Conservation (phyloP, 495 filamentous ascomycete genomes). For the Sordaria brevicollis region DNA sequence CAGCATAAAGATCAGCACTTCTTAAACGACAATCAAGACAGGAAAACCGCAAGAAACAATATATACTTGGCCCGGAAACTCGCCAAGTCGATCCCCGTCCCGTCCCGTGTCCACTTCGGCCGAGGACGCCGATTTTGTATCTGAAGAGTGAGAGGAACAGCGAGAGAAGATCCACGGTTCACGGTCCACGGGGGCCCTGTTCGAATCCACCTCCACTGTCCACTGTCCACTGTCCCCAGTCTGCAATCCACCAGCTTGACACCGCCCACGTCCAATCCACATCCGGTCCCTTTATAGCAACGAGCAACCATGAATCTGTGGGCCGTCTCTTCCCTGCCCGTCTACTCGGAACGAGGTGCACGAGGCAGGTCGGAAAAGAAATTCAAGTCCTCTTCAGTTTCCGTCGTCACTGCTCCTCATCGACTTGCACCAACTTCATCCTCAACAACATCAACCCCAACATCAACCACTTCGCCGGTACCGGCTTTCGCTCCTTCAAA, state of each 20-base stretch:
- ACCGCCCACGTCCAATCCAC: not conserved
- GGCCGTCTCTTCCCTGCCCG: slow-evolving; percentile 22
- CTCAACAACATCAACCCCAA: slow-evolving; percentile 1
- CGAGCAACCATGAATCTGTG: slow-evolving; percentile 22
- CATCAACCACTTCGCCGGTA: not conserved
- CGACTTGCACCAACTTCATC: not conserved
- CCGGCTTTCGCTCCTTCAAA: slow-evolving; percentile 4
- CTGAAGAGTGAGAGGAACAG: not conserved
- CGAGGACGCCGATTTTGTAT: not conserved
- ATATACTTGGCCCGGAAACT: not conserved
- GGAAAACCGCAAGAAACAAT: not conserved
- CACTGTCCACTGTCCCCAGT: not conserved
- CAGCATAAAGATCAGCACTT: not conserved
- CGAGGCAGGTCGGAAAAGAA: slow-evolving; percentile 14
- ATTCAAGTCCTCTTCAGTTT: slow-evolving; percentile 3
- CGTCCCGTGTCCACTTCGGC: not conserved
- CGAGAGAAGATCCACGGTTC: not conserved
- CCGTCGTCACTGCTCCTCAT: not conserved
- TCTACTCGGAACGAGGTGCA: slow-evolving; percentile 16
- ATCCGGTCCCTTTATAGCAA: not conserved
- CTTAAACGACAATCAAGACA: not conserved
- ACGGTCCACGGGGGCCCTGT: not conserved
- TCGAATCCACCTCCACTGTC: not conserved
- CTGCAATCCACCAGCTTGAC: not conserved
- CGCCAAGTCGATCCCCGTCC: not conserved